These are phyloP conservation scores for Fusarium sp. DNA, from an alignment of 2,329 filamentous ascomycete species.

Conservation along the genomic window DNA sequence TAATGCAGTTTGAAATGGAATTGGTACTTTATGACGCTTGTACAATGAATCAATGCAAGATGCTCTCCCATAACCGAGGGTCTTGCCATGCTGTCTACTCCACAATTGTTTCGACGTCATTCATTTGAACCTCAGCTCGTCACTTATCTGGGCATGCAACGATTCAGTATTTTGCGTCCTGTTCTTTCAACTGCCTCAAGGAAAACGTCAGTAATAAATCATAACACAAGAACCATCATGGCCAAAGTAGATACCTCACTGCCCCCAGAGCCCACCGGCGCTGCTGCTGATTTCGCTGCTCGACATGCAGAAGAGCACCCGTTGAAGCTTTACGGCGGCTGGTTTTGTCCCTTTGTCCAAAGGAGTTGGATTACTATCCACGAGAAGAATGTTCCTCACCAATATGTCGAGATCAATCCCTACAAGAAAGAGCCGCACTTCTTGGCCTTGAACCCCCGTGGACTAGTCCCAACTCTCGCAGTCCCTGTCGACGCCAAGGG, in stretches of 20 bases:
- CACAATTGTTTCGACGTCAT: conserved; percentile 38
- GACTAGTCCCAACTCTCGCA: conserved; percentile 78
- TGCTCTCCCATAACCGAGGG: conserved; percentile 6
- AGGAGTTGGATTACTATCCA: conserved; percentile 79
- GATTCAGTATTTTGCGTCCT: not conserved
- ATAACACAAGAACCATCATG: conserved; percentile 51
- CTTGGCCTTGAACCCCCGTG: conserved; percentile 78
- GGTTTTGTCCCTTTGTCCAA: conserved; percentile 81
- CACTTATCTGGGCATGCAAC: conserved; percentile 9
- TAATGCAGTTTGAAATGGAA: not conserved
- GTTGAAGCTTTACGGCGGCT: conserved; percentile 78
- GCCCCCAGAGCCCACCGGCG: conserved; percentile 61
- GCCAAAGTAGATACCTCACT: conserved; percentile 63
- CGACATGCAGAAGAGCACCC: conserved; percentile 61
- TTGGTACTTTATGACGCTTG: not conserved
- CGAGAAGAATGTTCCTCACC: conserved; percentile 79
- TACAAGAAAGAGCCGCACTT: conserved; percentile 79
- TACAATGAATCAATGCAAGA: not conserved
- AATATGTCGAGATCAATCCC: conserved; percentile 83
- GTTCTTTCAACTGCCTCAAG: not conserved
- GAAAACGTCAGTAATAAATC: not conserved
- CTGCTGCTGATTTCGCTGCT: conserved; percentile 62
- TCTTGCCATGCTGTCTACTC: conserved; percentile 10
- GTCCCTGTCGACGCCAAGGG: conserved; percentile 55
- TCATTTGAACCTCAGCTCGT: conserved; percentile 16